Evolutionary conservation across 148 eudicot genomes (phyloP).

Genomic region (Rhododendron williamsianum): DNA sequence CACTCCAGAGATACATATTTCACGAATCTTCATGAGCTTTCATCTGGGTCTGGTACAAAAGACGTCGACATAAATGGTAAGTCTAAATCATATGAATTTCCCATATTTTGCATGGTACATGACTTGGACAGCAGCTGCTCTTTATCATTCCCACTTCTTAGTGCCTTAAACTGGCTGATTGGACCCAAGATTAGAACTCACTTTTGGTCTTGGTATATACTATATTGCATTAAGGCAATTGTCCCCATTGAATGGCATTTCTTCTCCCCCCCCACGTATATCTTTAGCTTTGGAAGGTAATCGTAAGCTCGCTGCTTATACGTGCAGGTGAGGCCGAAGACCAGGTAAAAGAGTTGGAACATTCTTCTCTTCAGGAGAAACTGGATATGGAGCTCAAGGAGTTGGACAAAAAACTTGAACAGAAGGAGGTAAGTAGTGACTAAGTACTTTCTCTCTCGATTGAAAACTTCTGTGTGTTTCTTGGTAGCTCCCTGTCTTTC

Average conservation of each 20-base stretch:
- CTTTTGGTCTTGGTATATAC: background rate
- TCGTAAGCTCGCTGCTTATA: background rate
- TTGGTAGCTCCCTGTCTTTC: background rate
- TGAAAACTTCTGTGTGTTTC: background rate
- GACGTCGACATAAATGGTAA: slow-evolving; percentile 36
- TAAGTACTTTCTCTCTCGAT: slow-evolving; percentile 16
- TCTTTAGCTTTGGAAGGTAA: background rate
- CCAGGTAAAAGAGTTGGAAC: slow-evolving; percentile 83
- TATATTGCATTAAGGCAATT: background rate
- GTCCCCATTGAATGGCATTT: background rate
- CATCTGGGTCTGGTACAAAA: slow-evolving; percentile 36
- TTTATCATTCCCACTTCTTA: background rate
- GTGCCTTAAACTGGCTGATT: background rate
- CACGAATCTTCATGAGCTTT: slow-evolving; percentile 26
- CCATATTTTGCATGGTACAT: background rate
- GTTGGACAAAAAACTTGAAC: slow-evolving; percentile 74
- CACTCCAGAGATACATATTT: slow-evolving; percentile 33
- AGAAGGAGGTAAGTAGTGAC: slow-evolving; percentile 57
- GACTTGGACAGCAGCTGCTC: background rate
- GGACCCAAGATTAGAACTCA: background rate
- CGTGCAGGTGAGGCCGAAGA: slow-evolving; percentile 56
- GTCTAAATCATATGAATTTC: slow-evolving; percentile 5
- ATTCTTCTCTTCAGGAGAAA: slow-evolving; percentile 84
- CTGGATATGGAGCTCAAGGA: slow-evolving; percentile 84
- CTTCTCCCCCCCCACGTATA: background rate